phyloP scores from a whole-genome alignment of 2,329 filamentous ascomycete species.

The Ceratocystis papillata region DNA sequence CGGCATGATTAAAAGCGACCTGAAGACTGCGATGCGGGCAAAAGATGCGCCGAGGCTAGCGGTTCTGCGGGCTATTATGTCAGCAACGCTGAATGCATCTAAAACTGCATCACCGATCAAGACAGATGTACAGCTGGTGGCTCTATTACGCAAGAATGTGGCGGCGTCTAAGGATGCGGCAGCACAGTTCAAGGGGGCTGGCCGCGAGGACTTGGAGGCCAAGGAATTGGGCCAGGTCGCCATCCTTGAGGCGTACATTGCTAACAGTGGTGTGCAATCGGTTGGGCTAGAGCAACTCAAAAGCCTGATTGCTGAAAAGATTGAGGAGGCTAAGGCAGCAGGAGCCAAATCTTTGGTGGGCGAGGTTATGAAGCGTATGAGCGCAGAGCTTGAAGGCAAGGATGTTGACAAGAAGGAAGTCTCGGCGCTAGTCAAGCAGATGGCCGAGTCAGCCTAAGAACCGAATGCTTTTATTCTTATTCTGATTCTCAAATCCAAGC shows the following conservation, averaged over 20 bases:
- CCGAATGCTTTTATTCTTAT: not conserved
- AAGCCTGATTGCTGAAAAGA: conserved; percentile 40
- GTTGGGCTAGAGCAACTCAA: conserved; percentile 50
- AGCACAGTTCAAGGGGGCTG: conserved; percentile 52
- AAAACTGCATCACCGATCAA: conserved; percentile 61
- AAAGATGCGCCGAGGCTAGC: conserved; percentile 55
- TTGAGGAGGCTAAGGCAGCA: conserved; percentile 41
- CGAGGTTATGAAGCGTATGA: conserved; percentile 52
- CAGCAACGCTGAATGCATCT: conserved; percentile 61
- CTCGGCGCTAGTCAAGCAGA: conserved; percentile 49
- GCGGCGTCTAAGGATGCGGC: conserved; percentile 48
- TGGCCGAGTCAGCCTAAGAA: conserved; percentile 20
- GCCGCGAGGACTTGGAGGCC: conserved; percentile 56
- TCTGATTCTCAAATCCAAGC: not conserved
- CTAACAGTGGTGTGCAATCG: conserved; percentile 47
- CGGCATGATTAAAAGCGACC: conserved; percentile 46
- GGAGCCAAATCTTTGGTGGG: conserved; percentile 43
- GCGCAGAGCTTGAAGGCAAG: conserved; percentile 49
- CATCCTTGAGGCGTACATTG: conserved; percentile 55
- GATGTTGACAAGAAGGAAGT: conserved; percentile 53
- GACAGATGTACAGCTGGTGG: conserved; percentile 58
- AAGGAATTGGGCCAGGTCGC: conserved; percentile 57
- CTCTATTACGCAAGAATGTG: conserved; percentile 54
- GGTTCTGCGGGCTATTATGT: conserved; percentile 57
- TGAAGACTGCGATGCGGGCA: conserved; percentile 55